phyloP scores from a whole-genome alignment of 1,284 basidiomycete species.

The Cryptococcus sp. region DNA sequence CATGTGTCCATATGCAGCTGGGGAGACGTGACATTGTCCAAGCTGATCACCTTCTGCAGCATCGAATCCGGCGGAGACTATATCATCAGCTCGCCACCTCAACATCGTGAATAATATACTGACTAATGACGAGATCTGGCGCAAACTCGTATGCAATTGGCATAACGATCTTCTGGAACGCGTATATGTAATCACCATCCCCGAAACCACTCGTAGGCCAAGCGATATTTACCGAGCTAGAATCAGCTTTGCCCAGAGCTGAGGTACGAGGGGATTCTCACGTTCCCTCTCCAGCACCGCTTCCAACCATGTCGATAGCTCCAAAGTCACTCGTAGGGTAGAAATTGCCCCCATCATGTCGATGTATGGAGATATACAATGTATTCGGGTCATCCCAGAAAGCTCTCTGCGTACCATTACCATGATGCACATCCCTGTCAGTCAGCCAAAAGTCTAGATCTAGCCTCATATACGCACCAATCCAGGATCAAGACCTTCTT shows the following conservation, averaged over 20 bases:
- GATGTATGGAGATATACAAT: constrained; percentile 93
- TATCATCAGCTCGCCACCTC: constrained; percentile 4
- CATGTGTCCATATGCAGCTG: constrained; percentile 97
- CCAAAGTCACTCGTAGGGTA: constrained; percentile 93
- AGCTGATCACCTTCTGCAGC: constrained; percentile 89
- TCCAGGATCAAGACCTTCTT: constrained; percentile 88
- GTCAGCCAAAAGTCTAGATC: neutral
- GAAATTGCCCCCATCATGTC: constrained; percentile 84
- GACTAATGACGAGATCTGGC: constrained; percentile 93
- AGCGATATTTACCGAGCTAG: constrained; percentile 88
- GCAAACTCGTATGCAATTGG: constrained; percentile 95
- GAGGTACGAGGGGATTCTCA: constrained; percentile 52
- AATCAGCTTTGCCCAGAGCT: constrained; percentile 6
- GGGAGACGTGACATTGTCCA: constrained; percentile 84
- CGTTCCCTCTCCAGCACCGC: constrained; percentile 76
- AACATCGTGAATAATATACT: constrained; percentile 31
- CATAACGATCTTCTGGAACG: constrained; percentile 94
- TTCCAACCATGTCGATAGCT: constrained; percentile 75
- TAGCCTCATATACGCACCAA: constrained; percentile 61
- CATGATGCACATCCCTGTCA: constrained; percentile 93
- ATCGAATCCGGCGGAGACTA: constrained; percentile 97
- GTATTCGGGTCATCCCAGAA: constrained; percentile 89
- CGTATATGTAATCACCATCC: constrained; percentile 94
- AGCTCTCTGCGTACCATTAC: constrained; percentile 93
- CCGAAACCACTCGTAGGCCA: constrained; percentile 87